Conservation (phyloP, 192 early-diverging fungal species). For the Backusella liffmaniae region DNA sequence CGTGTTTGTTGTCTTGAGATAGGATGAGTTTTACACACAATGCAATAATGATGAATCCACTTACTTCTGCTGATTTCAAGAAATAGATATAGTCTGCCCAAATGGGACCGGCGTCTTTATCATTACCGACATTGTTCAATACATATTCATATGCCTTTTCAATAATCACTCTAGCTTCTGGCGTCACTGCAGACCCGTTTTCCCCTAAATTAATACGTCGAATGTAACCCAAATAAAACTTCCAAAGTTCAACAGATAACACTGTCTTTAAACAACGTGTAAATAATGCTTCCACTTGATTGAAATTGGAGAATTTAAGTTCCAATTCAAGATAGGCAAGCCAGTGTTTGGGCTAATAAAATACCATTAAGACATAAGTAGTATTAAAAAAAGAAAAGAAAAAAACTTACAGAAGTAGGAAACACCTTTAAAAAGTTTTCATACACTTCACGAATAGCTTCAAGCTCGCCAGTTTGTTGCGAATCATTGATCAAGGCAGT, state of each 20-base stretch:
- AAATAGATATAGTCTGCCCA: slow-evolving; percentile 90
- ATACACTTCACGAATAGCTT: slow-evolving; percentile 61
- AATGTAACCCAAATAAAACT: slow-evolving; percentile 87
- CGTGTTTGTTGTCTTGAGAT: slow-evolving; percentile 48
- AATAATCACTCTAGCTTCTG: slow-evolving; percentile 68
- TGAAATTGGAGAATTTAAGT: slow-evolving; percentile 69
- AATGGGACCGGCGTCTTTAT: slow-evolving; percentile 84
- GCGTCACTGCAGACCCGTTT: slow-evolving; percentile 44
- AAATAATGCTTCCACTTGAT: slow-evolving; percentile 82
- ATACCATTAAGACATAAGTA: not conserved
- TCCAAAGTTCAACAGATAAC: slow-evolving; percentile 86
- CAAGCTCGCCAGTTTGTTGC: slow-evolving; percentile 52
- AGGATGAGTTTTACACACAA: not conserved
- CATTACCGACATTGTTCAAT: slow-evolving; percentile 81
- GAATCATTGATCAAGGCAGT: slow-evolving; percentile 58
- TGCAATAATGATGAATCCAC: not conserved
- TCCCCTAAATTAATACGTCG: slow-evolving; percentile 64
- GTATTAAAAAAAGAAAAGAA: not conserved
- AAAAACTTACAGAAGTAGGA: slow-evolving; percentile 74
- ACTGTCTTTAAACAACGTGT: slow-evolving; percentile 76
- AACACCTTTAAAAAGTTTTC: slow-evolving; percentile 72
- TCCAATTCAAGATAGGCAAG: slow-evolving; percentile 80
- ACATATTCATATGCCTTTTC: slow-evolving; percentile 88
- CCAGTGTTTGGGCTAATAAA: slow-evolving; percentile 65
- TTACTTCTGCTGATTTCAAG: slow-evolving; percentile 31